Evolutionary conservation across 73 alveolate genomes (phyloP), one percentile per base, ranked within the genome.

Genomic region (Paramecium sonneborni): DNA sequence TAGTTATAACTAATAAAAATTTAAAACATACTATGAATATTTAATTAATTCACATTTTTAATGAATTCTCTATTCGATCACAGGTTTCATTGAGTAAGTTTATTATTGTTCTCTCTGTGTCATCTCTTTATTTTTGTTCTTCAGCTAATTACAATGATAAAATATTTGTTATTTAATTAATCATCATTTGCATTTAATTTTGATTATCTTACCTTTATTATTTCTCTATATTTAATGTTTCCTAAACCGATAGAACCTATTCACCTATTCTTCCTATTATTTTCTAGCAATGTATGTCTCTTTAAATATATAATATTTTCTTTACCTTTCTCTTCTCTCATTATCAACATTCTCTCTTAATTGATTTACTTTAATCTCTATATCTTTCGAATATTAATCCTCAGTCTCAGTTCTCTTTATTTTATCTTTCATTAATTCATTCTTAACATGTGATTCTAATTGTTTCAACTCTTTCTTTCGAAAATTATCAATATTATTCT

Each of bases 51-150:
- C 57, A 46, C 26, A 14, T 46, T 46, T 46, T 46, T 12, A 46
- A 4, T 46, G 94, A 85, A 21, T 72, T 95, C 85, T 95, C 97
- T 15, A 93, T 97, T 58, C 97, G 57, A 9, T 43, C 34, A 74
- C 97, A 93, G 5, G 98, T 95, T 88, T 95, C 98, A 32, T 93
- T 96, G 8, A 95, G 69, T 39, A 95, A 79, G 41, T 56, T 92
- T 1, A 95, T 84, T 23, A 95, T 79, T 52, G 92, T 94, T 32
- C 92, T 96, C 58, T 95, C 98, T 34, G 96, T 95, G 15, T 82
- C 93, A 26, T 92, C 92, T 57, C 98, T 90, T 39, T 95, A 94
- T 41, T 74, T 62, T 14, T 85, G 85, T 24, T 95, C 96, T 44
- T 85, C 86, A 37, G 35, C 26, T 62, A 95, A 46, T 38, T 95